phyloP scores from a whole-genome alignment of 2,329 filamentous ascomycete species.

The Colletotrichum ledebouriae region DNA sequence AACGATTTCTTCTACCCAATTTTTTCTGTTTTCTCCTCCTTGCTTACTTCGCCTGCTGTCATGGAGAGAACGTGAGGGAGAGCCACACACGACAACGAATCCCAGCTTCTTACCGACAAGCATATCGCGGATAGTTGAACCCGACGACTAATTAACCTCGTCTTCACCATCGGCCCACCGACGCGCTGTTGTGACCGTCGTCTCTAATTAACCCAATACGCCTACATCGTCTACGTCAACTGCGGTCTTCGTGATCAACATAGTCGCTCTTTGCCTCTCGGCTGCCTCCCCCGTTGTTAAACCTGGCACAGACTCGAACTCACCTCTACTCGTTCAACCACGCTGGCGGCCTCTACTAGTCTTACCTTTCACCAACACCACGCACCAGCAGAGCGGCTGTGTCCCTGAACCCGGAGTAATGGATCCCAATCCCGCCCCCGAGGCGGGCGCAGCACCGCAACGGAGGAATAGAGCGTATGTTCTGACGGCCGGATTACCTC shows the following conservation, averaged over 20 bases:
- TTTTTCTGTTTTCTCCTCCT: conserved; percentile 12
- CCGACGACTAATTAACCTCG: conserved; percentile 1
- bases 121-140: neutral
- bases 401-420: conserved; percentile 26
- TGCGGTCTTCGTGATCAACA: neutral
- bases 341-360: conserved; percentile 26
- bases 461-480: conserved; percentile 57
- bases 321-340: conserved; percentile 9
- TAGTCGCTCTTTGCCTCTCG: conserved; percentile 34
- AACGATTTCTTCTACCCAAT: conserved; percentile 18
- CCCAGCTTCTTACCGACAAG: neutral
- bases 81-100: conserved; percentile 10
- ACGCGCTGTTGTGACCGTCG: conserved; percentile 10
- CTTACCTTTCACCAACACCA: conserved; percentile 23
- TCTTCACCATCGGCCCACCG: conserved; percentile 25
- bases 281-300: conserved; percentile 26
- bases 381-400: conserved; percentile 35
- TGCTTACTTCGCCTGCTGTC: conserved; percentile 21
- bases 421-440: conserved; percentile 34
- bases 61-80: conserved; percentile 19
- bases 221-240: conserved; percentile 15
- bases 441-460: conserved; percentile 38
- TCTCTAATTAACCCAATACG: conserved; percentile 2
- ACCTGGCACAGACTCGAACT: conserved; percentile 32
- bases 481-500: conserved; percentile 3